A percentile compares a stretch with the other conserved stretches of the same genome.
These are phyloP conservation scores for Claviceps capensis DNA, from an alignment of 2,329 filamentous ascomycete genomes.

Conservation along the genomic window DNA sequence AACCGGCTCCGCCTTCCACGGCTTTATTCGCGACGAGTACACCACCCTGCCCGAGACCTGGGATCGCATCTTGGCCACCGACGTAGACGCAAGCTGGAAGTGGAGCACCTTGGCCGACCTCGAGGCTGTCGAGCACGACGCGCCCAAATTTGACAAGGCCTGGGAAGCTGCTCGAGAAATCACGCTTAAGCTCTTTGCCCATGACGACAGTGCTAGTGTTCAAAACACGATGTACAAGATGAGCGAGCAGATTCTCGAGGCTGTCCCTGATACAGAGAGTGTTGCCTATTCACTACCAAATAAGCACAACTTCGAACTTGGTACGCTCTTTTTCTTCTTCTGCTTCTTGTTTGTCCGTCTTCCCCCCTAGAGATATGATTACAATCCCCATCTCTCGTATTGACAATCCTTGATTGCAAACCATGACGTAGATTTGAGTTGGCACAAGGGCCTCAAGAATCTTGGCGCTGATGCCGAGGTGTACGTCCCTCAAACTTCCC, in stretches of 20 bases:
- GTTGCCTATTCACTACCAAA: constrained; percentile 84
- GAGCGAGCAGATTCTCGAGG: constrained; percentile 71
- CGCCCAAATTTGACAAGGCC: constrained; percentile 60
- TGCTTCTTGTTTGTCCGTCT: not conserved
- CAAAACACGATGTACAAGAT: constrained; percentile 99
- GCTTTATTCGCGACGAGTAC: constrained; percentile 86
- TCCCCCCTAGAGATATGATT: not conserved
- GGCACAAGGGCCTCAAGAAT: constrained; percentile 93
- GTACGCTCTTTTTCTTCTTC: constrained; percentile 33
- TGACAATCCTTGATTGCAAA: not conserved
- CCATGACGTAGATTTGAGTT: constrained; percentile 59
- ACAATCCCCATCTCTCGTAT: not conserved
- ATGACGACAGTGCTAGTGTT: constrained; percentile 82
- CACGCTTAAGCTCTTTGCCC: constrained; percentile 83
- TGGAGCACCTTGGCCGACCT: constrained; percentile 63
- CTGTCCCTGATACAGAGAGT: constrained; percentile 54
- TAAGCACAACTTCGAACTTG: constrained; percentile 97
- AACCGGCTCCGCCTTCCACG: constrained; percentile 91
- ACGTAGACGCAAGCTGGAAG: constrained; percentile 75
- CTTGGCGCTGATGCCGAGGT: constrained; percentile 92
- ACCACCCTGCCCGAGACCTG: constrained; percentile 82
- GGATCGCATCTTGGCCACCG: constrained; percentile 91
- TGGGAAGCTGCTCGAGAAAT: constrained; percentile 68
- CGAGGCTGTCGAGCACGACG: constrained; percentile 50
- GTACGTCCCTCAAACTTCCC: constrained; percentile 81